Percentiles rank a stretch among this genome's conserved stretches.
Conservation (phyloP, 2,329 filamentous ascomycete genomes). For the Monosporascus sp. region DNA sequence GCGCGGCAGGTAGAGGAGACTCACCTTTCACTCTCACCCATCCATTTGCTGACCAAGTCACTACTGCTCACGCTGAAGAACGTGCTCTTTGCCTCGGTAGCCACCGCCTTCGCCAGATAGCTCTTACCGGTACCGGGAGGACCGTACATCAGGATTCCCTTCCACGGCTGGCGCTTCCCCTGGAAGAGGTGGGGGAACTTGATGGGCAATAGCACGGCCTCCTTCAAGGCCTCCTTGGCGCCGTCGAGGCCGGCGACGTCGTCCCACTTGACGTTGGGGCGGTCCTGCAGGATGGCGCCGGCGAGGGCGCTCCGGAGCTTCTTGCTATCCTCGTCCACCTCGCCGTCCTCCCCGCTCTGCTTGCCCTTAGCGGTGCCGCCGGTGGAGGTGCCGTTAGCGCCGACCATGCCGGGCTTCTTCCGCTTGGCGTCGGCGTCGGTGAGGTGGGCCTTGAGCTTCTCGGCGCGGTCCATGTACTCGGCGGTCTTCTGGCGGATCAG, state of each 20-base stretch:
- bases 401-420: constrained; percentile 67
- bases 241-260: constrained; percentile 92
- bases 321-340: constrained; percentile 83
- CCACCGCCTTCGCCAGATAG: constrained; percentile 94
- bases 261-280: constrained; percentile 96
- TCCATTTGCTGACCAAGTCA: constrained; percentile 98
- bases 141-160: constrained; percentile 92
- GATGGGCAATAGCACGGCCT: constrained; percentile 95
- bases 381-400: constrained; percentile 63
- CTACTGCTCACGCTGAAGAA: constrained; percentile 99
- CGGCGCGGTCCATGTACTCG: constrained; percentile 97
- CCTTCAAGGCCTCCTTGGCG: constrained; percentile 95
- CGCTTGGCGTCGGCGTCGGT: constrained; percentile 65
- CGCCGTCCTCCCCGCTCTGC: constrained; percentile 46
- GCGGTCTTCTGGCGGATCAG: constrained; percentile 93
- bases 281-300: constrained; percentile 89
- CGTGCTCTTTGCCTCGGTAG: constrained; percentile 96
- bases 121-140: constrained; percentile 97
- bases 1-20: constrained; percentile 14
- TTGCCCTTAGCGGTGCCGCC: constrained; percentile 59
- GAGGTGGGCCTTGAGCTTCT: constrained; percentile 93
- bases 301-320: constrained; percentile 88
- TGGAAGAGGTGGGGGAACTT: constrained; percentile 97
- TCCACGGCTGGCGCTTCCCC: constrained; percentile 96
- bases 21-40: constrained; percentile 97